Percentiles rank a stretch among this genome's conserved stretches.
Conservation (phyloP, 164 flowering plant genomes). For the Warburgia ugandensis region DNA sequence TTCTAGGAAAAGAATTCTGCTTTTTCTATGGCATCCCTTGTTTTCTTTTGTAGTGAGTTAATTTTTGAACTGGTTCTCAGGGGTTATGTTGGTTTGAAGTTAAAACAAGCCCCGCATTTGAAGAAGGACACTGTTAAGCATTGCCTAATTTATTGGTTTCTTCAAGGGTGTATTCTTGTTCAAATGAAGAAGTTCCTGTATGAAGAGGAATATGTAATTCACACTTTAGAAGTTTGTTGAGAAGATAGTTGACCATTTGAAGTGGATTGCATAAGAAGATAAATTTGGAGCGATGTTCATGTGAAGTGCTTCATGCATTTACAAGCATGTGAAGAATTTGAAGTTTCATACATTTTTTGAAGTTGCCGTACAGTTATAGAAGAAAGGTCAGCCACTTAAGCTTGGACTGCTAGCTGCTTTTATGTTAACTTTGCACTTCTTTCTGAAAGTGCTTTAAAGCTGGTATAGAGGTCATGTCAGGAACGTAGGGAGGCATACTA, state of each 20-base stretch:
- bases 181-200: slow-evolving; percentile 43
- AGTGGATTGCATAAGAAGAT: slow-evolving; percentile 33
- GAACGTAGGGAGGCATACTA: slow-evolving; percentile 17
- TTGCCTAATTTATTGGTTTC: slow-evolving; percentile 46
- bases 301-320: slow-evolving; percentile 51
- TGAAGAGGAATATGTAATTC: slow-evolving; percentile 50
- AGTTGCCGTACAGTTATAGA: slow-evolving; percentile 55
- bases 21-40: slow-evolving; percentile 11
- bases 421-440: slow-evolving; percentile 24
- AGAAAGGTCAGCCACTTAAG: slow-evolving; percentile 65
- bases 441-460: slow-evolving; percentile 17
- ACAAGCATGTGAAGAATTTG: slow-evolving; percentile 70
- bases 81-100: slow-evolving; percentile 78
- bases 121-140: too few relatives aligned
- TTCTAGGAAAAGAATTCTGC: slow-evolving; percentile 1
- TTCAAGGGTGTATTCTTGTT: slow-evolving; percentile 43
- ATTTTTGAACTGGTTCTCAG: slow-evolving; percentile 75
- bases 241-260: slow-evolving; percentile 59
- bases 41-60: slow-evolving; percentile 35
- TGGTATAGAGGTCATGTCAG: slow-evolving; percentile 11
- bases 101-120: slow-evolving; percentile 72
- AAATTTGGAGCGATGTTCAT: slow-evolving; percentile 42
- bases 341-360: slow-evolving; percentile 63
- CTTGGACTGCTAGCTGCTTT: slow-evolving; percentile 43
- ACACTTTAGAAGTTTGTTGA: slow-evolving; percentile 58